These are phyloP conservation scores for Blepharisma japonicum DNA, from an alignment of 73 alveolate genomes.

Conservation along the genomic window DNA sequence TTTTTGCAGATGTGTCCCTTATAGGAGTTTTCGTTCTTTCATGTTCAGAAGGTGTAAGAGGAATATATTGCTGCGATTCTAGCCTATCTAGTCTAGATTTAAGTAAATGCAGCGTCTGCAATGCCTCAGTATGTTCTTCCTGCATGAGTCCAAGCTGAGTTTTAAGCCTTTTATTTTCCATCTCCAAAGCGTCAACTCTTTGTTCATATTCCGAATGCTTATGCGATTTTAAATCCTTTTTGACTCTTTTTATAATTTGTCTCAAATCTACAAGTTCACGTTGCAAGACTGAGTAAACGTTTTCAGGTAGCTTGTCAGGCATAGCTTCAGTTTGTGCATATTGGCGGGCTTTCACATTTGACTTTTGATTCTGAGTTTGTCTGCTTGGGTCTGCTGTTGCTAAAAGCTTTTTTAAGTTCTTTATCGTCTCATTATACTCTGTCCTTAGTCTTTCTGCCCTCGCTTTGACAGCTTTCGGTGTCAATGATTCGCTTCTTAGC, in stretches of 20 bases:
- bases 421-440: neutral
- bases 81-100: slow-evolving; percentile 10
- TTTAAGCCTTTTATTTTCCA: slow-evolving; percentile 14
- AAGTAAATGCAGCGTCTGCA: neutral
- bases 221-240: neutral
- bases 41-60: no score
- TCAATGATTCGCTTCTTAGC: neutral
- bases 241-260: neutral
- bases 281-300: neutral
- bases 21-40: no score
- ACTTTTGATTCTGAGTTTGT: neutral
- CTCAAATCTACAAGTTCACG: slow-evolving; percentile 8
- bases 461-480: slow-evolving; percentile 23
- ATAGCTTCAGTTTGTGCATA: neutral
- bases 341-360: neutral
- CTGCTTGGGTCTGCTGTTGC: neutral
- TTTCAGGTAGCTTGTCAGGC: neutral
- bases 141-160: neutral
- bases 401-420: neutral
- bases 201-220: neutral
- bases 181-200: neutral
- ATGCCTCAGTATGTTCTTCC: slow-evolving; percentile 3
- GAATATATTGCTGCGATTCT: neutral
- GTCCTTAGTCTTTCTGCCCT: neutral
- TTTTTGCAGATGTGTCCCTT: no score